Conservation (phyloP, 768 basidiomycete species). For the Hysterangium stoloniferum region DNA sequence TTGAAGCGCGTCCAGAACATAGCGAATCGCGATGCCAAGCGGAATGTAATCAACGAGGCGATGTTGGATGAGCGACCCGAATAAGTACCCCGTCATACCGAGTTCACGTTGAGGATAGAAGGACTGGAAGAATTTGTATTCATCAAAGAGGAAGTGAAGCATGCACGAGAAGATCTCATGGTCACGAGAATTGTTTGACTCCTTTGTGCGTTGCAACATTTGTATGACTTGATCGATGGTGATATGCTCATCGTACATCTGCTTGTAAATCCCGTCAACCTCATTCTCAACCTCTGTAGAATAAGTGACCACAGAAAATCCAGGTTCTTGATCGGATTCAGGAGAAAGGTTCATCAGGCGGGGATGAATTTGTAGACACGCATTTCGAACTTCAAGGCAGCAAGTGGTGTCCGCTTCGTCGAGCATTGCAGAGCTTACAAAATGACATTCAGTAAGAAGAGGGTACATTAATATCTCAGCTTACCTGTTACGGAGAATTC, state of each 20-base stretch:
- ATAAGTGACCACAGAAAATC: slow-evolving; percentile 83
- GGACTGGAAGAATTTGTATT: slow-evolving; percentile 98
- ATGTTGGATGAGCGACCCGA: slow-evolving; percentile 92
- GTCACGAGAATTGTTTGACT: slow-evolving; percentile 73
- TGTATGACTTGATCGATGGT: slow-evolving; percentile 90
- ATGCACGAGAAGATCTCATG: slow-evolving; percentile 99
- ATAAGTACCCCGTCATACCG: slow-evolving; percentile 91
- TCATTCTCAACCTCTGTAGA: slow-evolving; percentile 84
- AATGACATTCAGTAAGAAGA: slow-evolving; percentile 9
- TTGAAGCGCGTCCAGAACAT: slow-evolving; percentile 88
- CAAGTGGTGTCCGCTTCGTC: slow-evolving; percentile 72
- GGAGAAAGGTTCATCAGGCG: slow-evolving; percentile 92
- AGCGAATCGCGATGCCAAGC: slow-evolving; percentile 93
- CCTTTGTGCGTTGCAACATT: slow-evolving; percentile 80
- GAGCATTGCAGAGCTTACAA: slow-evolving; percentile 62
- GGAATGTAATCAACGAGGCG: slow-evolving; percentile 91
- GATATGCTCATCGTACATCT: slow-evolving; percentile 95
- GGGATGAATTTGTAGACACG: slow-evolving; percentile 91
- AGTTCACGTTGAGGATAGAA: slow-evolving; percentile 92
- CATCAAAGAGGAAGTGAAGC: slow-evolving; percentile 98
- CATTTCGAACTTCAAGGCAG: slow-evolving; percentile 86
- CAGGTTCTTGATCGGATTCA: slow-evolving; percentile 80
- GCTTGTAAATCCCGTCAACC: slow-evolving; percentile 92
- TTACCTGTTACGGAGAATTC: slow-evolving; percentile 78
- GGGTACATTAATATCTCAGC: slow-evolving; percentile 21